Evolutionary conservation across 768 basidiomycete species (phyloP).

Genomic region (Lentinula sp.): DNA sequence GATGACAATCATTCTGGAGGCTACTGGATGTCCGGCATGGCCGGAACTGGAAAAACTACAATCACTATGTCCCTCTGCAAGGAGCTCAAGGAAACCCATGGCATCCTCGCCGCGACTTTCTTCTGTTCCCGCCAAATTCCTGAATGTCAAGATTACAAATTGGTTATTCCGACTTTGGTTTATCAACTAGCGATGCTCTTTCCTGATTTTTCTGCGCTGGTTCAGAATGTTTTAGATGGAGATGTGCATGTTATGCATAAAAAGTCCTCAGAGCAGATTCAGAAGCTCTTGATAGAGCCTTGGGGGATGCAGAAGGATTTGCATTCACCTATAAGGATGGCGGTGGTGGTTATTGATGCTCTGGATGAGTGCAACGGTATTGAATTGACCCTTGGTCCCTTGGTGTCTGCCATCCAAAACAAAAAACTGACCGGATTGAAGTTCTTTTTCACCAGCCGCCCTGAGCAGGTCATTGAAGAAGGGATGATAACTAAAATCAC

Average conservation of each 20-base stretch:
- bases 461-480: background rate
- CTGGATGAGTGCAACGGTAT: background rate
- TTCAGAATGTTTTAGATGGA: background rate
- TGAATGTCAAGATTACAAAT: background rate
- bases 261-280: background rate
- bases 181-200: background rate
- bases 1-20: background rate
- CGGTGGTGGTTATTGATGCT: background rate
- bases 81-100: background rate
- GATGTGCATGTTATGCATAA: background rate
- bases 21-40: conserved; percentile 3
- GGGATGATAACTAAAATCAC: background rate
- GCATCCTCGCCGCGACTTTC: background rate
- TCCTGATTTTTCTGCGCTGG: background rate
- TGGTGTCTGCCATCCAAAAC: background rate
- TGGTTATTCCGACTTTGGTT: conserved; percentile 5
- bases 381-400: background rate
- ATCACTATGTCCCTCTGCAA: background rate
- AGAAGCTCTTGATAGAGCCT: background rate
- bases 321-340: background rate
- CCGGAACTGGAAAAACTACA: conserved; percentile 1
- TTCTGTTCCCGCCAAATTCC: conserved; percentile 7
- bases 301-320: background rate
- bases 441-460: background rate
- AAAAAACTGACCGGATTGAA: background rate